These are phyloP conservation scores for Halophytophthora batemanensis DNA, from an alignment of 352 stramenopile genomes.

Conservation along the genomic window DNA sequence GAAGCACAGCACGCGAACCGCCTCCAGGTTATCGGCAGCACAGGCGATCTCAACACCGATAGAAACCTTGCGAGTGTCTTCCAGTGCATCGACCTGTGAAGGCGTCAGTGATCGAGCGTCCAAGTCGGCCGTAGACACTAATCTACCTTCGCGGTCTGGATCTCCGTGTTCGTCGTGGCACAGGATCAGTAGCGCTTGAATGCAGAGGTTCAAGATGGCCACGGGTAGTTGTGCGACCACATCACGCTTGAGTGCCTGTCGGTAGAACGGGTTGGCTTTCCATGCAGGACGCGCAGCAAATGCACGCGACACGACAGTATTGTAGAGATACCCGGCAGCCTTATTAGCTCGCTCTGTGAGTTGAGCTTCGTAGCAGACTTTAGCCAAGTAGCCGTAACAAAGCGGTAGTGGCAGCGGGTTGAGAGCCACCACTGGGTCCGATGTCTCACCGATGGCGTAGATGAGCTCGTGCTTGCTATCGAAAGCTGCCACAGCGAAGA, in stretches of 20 bases:
- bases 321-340: conserved; percentile 48
- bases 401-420: conserved; percentile 61
- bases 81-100: conserved; percentile 38
- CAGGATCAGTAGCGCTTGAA: conserved; percentile 52
- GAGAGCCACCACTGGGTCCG: conserved; percentile 51
- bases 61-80: conserved; percentile 42
- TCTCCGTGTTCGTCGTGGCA: conserved; percentile 49
- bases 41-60: conserved; percentile 67
- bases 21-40: conserved; percentile 43
- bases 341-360: conserved; percentile 26
- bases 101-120: conserved; percentile 26
- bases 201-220: conserved; percentile 46
- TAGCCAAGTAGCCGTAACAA: conserved; percentile 74
- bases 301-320: conserved; percentile 35
- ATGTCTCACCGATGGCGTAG: conserved; percentile 62
- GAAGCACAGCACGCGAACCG: conserved; percentile 51
- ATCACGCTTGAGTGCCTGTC: conserved; percentile 45
- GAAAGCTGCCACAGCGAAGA: conserved; percentile 81
- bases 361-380: conserved; percentile 38
- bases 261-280: conserved; percentile 61
- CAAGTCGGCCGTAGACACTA: conserved; percentile 22
- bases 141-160: conserved; percentile 34
- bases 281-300: conserved; percentile 31
- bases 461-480: conserved; percentile 63
- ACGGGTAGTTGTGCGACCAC: conserved; percentile 48